phyloP scores from a whole-genome alignment of 139 green algal species.

The Chlorella sp. region DNA sequence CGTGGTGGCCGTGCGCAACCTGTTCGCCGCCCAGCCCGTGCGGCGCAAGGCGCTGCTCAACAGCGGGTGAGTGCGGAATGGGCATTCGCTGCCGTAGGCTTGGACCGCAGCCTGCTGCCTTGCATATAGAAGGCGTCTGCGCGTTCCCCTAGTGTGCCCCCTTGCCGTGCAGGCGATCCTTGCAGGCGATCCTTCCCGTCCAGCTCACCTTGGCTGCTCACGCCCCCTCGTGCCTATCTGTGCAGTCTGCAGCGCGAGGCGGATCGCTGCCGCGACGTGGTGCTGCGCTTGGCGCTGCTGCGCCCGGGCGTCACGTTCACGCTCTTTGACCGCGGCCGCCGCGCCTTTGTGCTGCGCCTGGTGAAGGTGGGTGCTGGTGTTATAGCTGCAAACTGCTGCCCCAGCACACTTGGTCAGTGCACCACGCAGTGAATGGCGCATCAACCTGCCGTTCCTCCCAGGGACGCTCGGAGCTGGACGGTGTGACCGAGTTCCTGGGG shows the following conservation, averaged over 20 bases:
- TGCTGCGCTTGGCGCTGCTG: conserved; percentile 41
- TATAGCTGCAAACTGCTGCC: background rate
- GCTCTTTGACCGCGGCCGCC: conserved; percentile 18
- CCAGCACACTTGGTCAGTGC: background rate
- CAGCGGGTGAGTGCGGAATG: conserved; percentile 21
- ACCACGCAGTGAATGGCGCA: background rate
- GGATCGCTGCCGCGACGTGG: conserved; percentile 24
- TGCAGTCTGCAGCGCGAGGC: conserved; percentile 49
- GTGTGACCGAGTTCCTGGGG: conserved; percentile 25
- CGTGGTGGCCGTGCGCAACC: conserved; percentile 31
- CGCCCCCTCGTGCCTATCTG: background rate
- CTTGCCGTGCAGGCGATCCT: no score
- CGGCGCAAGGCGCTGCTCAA: conserved; percentile 7
- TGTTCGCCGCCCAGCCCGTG: conserved; percentile 56
- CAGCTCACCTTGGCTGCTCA: no score
- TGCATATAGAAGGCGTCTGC: no score
- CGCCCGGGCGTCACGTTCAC: conserved; percentile 38
- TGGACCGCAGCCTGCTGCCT: no score
- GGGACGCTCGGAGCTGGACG: background rate
- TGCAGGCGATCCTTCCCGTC: no score
- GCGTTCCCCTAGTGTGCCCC: no score
- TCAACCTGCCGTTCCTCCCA: background rate
- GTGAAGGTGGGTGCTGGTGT: conserved; percentile 19
- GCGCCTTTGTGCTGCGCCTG: conserved; percentile 15
- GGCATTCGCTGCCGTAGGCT: background rate